Evolutionary conservation across 306 rosid genomes (phyloP).

Genomic region (Astragalus membranaceus): DNA sequence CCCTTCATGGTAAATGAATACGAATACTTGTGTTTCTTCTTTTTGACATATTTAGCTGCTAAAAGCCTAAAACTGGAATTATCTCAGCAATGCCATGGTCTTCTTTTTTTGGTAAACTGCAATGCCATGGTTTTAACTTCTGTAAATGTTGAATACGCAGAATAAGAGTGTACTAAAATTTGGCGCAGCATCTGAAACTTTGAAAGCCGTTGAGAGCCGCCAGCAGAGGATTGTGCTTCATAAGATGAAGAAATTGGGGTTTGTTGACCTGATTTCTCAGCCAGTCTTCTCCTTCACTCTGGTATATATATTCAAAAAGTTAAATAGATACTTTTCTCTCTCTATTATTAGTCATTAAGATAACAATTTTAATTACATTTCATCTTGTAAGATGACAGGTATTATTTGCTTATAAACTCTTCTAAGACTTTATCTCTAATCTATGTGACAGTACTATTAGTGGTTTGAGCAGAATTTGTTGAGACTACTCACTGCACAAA

Average conservation of each 20-base stretch:
- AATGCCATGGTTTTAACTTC: not conserved
- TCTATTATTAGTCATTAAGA: not conserved
- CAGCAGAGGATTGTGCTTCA: not conserved
- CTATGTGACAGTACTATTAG: too few relatives aligned
- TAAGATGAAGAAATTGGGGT: slow-evolving; percentile 7
- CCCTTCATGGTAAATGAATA: not conserved
- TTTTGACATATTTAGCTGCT: not conserved
- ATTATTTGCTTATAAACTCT: too few relatives aligned
- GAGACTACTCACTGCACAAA: not conserved
- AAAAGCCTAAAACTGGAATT: not conserved
- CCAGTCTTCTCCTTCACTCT: slow-evolving; percentile 15
- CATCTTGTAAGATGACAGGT: not conserved
- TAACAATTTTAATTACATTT: too few relatives aligned
- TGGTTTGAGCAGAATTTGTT: not conserved
- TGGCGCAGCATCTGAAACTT: not conserved
- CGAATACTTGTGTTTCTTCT: not conserved
- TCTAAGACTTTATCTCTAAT: too few relatives aligned
- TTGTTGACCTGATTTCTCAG: slow-evolving; percentile 11
- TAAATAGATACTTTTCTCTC: not conserved
- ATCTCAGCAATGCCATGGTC: not conserved
- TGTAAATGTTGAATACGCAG: not conserved
- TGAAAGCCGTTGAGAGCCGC: not conserved
- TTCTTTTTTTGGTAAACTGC: too few relatives aligned
- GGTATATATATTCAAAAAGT: slow-evolving; percentile 19
- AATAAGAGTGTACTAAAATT: not conserved